Evolutionary conservation across 1,139 yeast species (phyloP).

Genomic region (Geotrichum candidum): DNA sequence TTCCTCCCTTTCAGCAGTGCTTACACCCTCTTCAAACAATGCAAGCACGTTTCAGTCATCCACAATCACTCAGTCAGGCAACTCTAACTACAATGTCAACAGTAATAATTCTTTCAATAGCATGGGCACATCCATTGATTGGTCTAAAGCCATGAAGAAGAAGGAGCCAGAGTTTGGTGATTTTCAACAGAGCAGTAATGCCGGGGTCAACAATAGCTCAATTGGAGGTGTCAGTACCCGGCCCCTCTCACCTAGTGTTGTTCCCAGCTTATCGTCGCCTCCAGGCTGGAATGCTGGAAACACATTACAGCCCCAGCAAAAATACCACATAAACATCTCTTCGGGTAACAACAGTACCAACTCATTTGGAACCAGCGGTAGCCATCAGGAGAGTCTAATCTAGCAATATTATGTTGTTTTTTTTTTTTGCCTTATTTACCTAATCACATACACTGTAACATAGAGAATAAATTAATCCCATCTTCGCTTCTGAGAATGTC

Average conservation of each 20-base stretch:
- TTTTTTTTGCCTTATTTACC: neutral
- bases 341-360: neutral
- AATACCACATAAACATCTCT: constrained; percentile 4
- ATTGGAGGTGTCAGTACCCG: neutral
- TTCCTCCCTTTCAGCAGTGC: neutral
- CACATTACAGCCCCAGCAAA: constrained; percentile 3
- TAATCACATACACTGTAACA: neutral
- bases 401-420: neutral
- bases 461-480: neutral
- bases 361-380: neutral
- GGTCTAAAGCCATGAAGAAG: constrained; percentile 10
- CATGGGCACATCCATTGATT: constrained; percentile 6
- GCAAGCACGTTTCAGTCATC: neutral
- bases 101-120: neutral
- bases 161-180: neutral
- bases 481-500: neutral
- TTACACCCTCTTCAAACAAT: neutral
- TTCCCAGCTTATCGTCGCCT: neutral
- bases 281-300: constrained; percentile 8
- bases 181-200: neutral
- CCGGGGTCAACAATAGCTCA: neutral
- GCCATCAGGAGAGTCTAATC: constrained; percentile 6
- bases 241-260: neutral
- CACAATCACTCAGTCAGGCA: neutral
- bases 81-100: neutral